Base-by-base conservation (phyloP, 2,329 filamentous ascomycete species). In the Stachybotrys chlorohalonatus region DNA sequence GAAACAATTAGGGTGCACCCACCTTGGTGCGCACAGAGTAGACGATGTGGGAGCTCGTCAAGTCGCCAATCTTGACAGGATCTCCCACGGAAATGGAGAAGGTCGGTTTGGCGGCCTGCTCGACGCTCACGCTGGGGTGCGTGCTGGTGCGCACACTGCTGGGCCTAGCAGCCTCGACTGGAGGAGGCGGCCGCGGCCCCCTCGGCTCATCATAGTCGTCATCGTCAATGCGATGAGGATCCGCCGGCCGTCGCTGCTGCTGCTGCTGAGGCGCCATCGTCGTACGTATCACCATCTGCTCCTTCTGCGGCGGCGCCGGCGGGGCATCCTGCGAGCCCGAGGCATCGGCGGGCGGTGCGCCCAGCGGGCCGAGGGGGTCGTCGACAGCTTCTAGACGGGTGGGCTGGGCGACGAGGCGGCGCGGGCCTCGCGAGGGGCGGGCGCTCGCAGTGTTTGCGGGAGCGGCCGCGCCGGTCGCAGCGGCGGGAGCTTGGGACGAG, bases 11-110 rank as follows among this genome's bases (percentile, higher is more conserved):
- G 11, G 24, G 5, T 7, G 17, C 3, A 52, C 62, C 57, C 78
- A 94, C 90, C 84, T 88, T 94, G 56, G 94, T 99, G 65, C 89
- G 83, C 60, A 99, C 94, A 64, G 90, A 90, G 73, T 99, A 99
- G 51, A 97, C 94, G 60, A 96, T 99, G 71, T 99, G 94, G 59
- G 92, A 96, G 70, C 89, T 96, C 8, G 94, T 96, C 69, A 97
- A 73, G 72, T 97, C 94, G 56, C 94, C 94, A 61, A 99, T 93
- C 75, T 97, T 99, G 73, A 96, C 92, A 54, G 94, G 94, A 73
- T 99, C 94, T 55, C 94, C 94, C 24, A 99, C 94, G 3, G 81
- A 85, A 64, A 99, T 97, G 52, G 89, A 77, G 71, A 97, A 99
- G 47, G 78, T 87, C 6, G 94, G 94, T 72, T 96, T 95, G 32